Conservation (phyloP, 345 rosid species). For the Viola odorata region DNA sequence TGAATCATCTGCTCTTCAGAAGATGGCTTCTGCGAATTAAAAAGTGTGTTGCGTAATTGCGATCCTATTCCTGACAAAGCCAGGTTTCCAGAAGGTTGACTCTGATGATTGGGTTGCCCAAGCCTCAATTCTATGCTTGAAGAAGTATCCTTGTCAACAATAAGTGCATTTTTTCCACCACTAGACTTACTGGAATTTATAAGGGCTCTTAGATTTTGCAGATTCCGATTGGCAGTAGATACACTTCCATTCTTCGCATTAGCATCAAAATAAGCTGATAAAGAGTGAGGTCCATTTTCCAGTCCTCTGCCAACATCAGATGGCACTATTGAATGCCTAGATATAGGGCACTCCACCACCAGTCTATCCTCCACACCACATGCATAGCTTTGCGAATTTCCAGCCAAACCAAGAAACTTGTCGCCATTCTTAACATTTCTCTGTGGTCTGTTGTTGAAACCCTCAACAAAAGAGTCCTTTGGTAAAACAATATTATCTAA, state of each 20-base stretch:
- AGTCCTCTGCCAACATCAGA: constrained; percentile 24
- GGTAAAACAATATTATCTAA: constrained; percentile 10
- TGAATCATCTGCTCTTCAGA: constrained; percentile 27
- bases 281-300: constrained; percentile 23
- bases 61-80: constrained; percentile 19
- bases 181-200: constrained; percentile 11
- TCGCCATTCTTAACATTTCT: constrained; percentile 16
- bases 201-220: constrained; percentile 18
- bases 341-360: constrained; percentile 12
- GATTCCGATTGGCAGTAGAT: constrained; percentile 8
- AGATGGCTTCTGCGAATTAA: constrained; percentile 19
- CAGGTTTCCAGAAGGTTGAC: constrained; percentile 24
- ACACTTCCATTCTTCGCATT: constrained; percentile 21
- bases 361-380: constrained; percentile 16
- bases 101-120: constrained; percentile 45
- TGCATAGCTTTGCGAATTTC: constrained; percentile 20
- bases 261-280: constrained; percentile 20
- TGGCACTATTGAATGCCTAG: constrained; percentile 25
- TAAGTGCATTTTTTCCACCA: constrained; percentile 16
- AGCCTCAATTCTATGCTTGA: constrained; percentile 48
- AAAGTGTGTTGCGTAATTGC: constrained; percentile 11
- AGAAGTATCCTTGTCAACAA: constrained; percentile 19
- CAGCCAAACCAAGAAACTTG: constrained; percentile 21
- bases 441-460: constrained; percentile 24
- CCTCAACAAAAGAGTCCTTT: constrained; percentile 16